Conservation (phyloP, 306 rosid genomes). For the Gleditsia sinensis region DNA sequence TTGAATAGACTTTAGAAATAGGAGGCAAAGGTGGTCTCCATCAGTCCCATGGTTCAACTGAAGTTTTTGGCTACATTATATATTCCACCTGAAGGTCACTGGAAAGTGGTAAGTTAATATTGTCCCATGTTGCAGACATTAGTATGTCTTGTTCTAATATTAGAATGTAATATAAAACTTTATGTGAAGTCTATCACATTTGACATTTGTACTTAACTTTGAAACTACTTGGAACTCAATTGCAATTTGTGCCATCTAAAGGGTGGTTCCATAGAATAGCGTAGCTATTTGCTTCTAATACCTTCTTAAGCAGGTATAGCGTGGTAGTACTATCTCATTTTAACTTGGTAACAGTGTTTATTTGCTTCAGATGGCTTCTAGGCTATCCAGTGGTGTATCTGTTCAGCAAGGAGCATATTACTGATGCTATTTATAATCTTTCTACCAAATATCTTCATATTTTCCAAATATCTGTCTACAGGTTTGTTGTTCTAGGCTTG, state of each 20-base stretch:
- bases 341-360: neutral
- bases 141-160: constrained; percentile 17
- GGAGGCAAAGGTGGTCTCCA: no score
- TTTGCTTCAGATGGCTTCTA: constrained; percentile 86
- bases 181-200: neutral
- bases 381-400: constrained; percentile 85
- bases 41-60: no score
- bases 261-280: constrained; percentile 10
- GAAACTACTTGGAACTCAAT: neutral
- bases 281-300: constrained; percentile 1
- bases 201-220: neutral
- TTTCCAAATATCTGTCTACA: constrained; percentile 65
- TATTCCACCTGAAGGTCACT: constrained; percentile 16
- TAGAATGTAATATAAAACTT: neutral
- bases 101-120: neutral
- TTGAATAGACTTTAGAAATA: no score
- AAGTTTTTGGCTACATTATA: neutral
- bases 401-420: constrained; percentile 69
- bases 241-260: constrained; percentile 14
- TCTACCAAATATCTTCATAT: constrained; percentile 79
- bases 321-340: constrained; percentile 11
- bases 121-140: constrained; percentile 11
- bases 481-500: constrained; percentile 51
- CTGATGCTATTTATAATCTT: constrained; percentile 72
- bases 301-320: neutral